phyloP scores from a whole-genome alignment of 2,329 filamentous ascomycete genomes.

The Colletotrichum spinosum region DNA sequence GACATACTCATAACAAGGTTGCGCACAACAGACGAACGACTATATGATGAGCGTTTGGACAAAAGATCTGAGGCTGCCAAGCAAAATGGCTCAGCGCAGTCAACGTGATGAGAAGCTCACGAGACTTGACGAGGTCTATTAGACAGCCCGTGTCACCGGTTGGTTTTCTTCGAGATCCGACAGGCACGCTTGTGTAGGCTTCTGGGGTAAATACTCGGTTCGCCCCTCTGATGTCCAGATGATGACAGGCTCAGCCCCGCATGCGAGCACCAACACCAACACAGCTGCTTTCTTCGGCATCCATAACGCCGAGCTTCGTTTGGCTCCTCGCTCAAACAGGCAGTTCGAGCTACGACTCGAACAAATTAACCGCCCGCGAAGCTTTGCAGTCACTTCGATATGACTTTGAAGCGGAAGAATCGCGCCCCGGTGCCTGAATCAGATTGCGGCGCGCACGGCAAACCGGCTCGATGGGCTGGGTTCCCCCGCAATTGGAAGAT shows the following conservation, averaged over 20 bases:
- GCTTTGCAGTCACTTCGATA: background rate
- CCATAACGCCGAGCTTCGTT: slow-evolving; percentile 21
- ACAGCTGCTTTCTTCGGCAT: slow-evolving; percentile 10
- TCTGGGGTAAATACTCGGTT: slow-evolving; percentile 5
- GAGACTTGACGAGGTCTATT: too few relatives aligned
- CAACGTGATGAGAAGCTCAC: too few relatives aligned
- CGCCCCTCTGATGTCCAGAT: slow-evolving; percentile 29
- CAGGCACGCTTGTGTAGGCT: slow-evolving; percentile 21
- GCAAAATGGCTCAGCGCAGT: too few relatives aligned
- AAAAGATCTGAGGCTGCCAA: too few relatives aligned
- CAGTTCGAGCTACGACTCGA: background rate
- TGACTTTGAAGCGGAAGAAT: slow-evolving; percentile 8
- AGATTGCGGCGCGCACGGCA: background rate
- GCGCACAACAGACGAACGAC: too few relatives aligned
- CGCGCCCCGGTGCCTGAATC: background rate
- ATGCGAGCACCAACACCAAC: slow-evolving; percentile 1
- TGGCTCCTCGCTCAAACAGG: background rate
- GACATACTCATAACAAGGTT: too few relatives aligned
- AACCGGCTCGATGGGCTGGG: slow-evolving; percentile 9
- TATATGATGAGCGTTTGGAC: too few relatives aligned
- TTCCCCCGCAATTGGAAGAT: slow-evolving; percentile 17
- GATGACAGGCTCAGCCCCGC: slow-evolving; percentile 21
- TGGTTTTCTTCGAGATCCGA: slow-evolving; percentile 6
- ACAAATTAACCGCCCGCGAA: background rate
- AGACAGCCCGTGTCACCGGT: too few relatives aligned